phyloP scores from a whole-genome alignment of 2,329 filamentous ascomycete species.

The Zymoseptoria ardabiliae region DNA sequence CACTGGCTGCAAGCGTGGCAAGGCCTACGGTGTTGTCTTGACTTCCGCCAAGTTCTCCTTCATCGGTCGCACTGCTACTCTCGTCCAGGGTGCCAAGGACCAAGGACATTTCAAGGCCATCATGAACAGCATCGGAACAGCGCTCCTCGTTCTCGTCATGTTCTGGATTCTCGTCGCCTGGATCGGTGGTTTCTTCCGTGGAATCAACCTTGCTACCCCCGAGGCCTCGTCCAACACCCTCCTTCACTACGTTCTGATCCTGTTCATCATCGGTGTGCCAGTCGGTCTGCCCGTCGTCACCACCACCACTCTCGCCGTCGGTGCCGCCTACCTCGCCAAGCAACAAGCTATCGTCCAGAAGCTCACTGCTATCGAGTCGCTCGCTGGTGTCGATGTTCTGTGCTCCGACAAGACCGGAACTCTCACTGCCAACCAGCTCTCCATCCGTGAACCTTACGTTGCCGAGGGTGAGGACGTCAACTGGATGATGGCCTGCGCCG shows the following conservation, averaged over 20 bases:
- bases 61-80: conserved; percentile 66
- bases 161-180: conserved; percentile 68
- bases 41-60: conserved; percentile 65
- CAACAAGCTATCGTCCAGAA: conserved; percentile 76
- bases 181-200: conserved; percentile 73
- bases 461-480: conserved; percentile 70
- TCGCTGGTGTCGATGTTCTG: conserved; percentile 68
- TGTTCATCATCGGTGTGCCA: conserved; percentile 71
- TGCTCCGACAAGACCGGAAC: conserved; percentile 80
- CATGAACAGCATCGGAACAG: conserved; percentile 73
- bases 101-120: conserved; percentile 75
- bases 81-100: conserved; percentile 68
- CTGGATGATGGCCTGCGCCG: conserved; percentile 78
- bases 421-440: conserved; percentile 66
- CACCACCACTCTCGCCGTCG: conserved; percentile 69
- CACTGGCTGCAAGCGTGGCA: conserved; percentile 73
- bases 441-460: conserved; percentile 69
- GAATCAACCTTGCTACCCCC: conserved; percentile 55
- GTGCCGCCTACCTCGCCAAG: conserved; percentile 68
- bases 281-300: conserved; percentile 75
- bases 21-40: conserved; percentile 62
- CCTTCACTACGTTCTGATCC: conserved; percentile 60
- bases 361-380: conserved; percentile 69
- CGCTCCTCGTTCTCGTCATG: conserved; percentile 67
- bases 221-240: conserved; percentile 55